These are phyloP conservation scores for Spatholobus suberectus DNA, from an alignment of 306 rosid genomes.

Conservation along the genomic window DNA sequence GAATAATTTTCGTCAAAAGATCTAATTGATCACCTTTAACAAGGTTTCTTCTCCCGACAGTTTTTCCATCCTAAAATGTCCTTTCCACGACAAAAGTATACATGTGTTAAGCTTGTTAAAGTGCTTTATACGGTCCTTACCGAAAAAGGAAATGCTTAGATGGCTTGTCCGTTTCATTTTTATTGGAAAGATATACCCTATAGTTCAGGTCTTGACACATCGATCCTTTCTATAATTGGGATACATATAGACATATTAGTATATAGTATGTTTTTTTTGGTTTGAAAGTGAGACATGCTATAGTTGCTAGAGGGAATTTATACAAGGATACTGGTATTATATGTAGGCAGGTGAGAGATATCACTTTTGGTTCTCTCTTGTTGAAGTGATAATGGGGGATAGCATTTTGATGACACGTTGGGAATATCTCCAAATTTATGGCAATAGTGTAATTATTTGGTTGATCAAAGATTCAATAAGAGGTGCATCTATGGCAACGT, in stretches of 20 bases:
- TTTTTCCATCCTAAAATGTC: background rate
- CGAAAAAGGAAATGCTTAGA: background rate
- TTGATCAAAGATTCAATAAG: background rate
- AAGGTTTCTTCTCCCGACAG: too few relatives aligned
- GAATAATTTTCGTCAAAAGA: too few relatives aligned
- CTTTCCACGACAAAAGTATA: background rate
- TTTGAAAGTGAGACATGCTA: background rate
- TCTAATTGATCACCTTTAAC: too few relatives aligned
- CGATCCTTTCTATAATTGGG: slow-evolving; percentile 22
- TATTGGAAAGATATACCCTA: background rate
- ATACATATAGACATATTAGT: background rate
- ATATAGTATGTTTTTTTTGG: background rate
- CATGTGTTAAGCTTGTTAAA: background rate
- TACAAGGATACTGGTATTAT: background rate
- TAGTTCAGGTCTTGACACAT: background rate
- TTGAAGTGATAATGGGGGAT: background rate
- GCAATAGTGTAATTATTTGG: background rate
- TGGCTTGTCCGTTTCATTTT: background rate
- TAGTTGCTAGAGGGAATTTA: background rate
- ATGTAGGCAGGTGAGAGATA: background rate
- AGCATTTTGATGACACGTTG: background rate
- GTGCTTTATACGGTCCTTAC: background rate
- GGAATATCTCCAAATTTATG: background rate
- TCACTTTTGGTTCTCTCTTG: background rate
- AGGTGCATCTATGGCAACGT: too few relatives aligned